Conservation (phyloP, 1,139 yeast species). For the Meyerozyma guilliermondii region DNA sequence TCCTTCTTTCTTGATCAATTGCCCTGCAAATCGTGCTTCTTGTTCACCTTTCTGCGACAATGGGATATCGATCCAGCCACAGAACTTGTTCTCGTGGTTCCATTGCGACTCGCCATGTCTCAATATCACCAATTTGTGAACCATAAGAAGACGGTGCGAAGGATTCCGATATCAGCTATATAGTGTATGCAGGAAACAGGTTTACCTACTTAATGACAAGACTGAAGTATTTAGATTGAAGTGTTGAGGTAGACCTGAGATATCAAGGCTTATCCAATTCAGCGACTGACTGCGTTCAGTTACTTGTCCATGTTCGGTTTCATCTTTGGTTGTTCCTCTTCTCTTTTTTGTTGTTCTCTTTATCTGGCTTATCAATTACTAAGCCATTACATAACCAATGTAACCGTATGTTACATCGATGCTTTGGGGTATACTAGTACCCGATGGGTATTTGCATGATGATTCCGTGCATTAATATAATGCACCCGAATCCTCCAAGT, state of each 20-base stretch:
- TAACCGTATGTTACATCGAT: not conserved
- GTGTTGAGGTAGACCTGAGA: no score
- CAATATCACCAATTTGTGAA: conserved; percentile 44
- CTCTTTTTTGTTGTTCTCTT: no score
- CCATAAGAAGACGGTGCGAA: not conserved
- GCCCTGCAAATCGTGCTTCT: conserved; percentile 61
- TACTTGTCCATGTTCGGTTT: no score
- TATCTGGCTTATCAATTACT: not conserved
- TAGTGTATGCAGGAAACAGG: not conserved
- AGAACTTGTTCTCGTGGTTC: conserved; percentile 65
- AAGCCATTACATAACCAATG: not conserved
- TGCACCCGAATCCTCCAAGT: not conserved
- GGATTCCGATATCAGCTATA: not conserved
- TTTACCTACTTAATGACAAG: no score
- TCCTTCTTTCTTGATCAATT: conserved; percentile 32
- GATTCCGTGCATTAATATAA: not conserved
- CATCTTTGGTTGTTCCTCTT: no score
- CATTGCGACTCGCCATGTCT: conserved; percentile 78
- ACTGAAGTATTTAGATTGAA: no score
- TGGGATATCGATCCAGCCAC: conserved; percentile 82
- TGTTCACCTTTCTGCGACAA: conserved; percentile 54
- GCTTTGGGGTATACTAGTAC: not conserved
- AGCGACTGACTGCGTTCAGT: no score
- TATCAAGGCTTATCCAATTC: no score
- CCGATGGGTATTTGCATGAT: not conserved